phyloP scores from a whole-genome alignment of 2,329 filamentous ascomycete genomes.

The Canariomyces notabilis region DNA sequence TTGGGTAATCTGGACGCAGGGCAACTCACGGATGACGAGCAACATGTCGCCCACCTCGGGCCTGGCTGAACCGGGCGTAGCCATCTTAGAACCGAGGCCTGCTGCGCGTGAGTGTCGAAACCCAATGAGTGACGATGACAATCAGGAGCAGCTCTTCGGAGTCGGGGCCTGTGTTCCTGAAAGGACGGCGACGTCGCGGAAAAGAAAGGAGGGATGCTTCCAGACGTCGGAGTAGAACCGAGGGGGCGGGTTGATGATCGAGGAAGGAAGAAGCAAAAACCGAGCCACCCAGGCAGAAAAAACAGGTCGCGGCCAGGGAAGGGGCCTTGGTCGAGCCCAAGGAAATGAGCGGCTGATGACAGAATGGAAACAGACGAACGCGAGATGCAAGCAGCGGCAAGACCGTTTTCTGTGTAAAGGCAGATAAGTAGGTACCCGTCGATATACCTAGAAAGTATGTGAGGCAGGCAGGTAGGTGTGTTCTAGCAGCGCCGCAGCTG shows the following conservation, averaged over 20 bases:
- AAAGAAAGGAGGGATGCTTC: slow-evolving; percentile 7
- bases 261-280: no score
- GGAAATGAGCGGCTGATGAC: not conserved
- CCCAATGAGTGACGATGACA: slow-evolving; percentile 4
- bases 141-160: not conserved
- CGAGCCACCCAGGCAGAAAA: slow-evolving; percentile 6
- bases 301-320: slow-evolving; percentile 5
- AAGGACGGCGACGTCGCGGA: slow-evolving; percentile 3
- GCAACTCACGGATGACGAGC: slow-evolving; percentile 64
- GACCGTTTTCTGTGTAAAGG: not conserved
- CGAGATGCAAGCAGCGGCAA: slow-evolving; percentile 5
- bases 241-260: slow-evolving; percentile 6
- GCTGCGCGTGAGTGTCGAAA: slow-evolving; percentile 16
- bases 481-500: slow-evolving; percentile 14
- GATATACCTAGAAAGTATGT: not conserved
- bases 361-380: slow-evolving; percentile 4
- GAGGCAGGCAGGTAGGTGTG: not conserved
- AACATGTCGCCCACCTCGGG: slow-evolving; percentile 63
- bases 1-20: not conserved
- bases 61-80: slow-evolving; percentile 28
- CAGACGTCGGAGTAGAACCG: not conserved
- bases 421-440: not conserved
- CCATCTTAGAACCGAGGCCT: slow-evolving; percentile 20
- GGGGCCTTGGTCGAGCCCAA: slow-evolving; percentile 1
- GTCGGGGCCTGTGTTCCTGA: not conserved